These are phyloP conservation scores for Pseudoneurospora amorphoporcata DNA, from an alignment of 495 filamentous ascomycete genomes.

Conservation along the genomic window DNA sequence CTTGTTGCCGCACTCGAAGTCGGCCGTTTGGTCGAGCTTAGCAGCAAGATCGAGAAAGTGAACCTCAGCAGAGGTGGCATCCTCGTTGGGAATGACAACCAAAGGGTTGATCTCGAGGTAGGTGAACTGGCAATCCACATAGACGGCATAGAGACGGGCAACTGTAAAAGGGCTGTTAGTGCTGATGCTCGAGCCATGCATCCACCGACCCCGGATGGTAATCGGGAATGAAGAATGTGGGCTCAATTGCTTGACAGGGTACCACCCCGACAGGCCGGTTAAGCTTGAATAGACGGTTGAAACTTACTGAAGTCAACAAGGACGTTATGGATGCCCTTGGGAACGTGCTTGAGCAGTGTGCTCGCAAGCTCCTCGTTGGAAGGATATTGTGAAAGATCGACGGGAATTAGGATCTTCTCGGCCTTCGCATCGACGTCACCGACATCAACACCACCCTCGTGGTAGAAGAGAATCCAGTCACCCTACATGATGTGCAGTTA, in stretches of 20 bases:
- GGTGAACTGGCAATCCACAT: conserved; percentile 99
- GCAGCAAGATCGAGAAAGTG: conserved; percentile 98
- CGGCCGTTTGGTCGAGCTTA: conserved; percentile 97
- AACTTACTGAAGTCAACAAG: conserved; percentile 80
- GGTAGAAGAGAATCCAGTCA: conserved; percentile 98
- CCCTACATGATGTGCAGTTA: conserved; percentile 47
- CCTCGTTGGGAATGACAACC: conserved; percentile 91
- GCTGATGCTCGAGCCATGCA: background rate
- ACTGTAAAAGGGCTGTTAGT: conserved; percentile 10
- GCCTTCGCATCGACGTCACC: conserved; percentile 99
- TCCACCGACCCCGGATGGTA: background rate
- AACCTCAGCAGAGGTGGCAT: conserved; percentile 84
- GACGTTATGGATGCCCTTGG: conserved; percentile 91
- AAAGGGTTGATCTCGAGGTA: conserved; percentile 99
- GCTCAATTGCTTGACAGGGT: background rate
- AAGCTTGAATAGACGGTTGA: conserved; percentile 26
- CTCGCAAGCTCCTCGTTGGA: conserved; percentile 89
- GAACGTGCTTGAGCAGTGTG: conserved; percentile 81
- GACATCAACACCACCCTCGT: conserved; percentile 99
- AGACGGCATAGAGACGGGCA: conserved; percentile 78
- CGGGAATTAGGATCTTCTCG: conserved; percentile 94
- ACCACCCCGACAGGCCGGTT: background rate
- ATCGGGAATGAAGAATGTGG: background rate
- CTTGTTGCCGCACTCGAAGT: conserved; percentile 98
- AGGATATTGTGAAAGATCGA: conserved; percentile 89